A percentile compares a stretch with the other conserved stretches of the same genome.
Evolutionary conservation across 2,329 filamentous ascomycete genomes (phyloP).

Genomic region (Aciculosporium take): DNA sequence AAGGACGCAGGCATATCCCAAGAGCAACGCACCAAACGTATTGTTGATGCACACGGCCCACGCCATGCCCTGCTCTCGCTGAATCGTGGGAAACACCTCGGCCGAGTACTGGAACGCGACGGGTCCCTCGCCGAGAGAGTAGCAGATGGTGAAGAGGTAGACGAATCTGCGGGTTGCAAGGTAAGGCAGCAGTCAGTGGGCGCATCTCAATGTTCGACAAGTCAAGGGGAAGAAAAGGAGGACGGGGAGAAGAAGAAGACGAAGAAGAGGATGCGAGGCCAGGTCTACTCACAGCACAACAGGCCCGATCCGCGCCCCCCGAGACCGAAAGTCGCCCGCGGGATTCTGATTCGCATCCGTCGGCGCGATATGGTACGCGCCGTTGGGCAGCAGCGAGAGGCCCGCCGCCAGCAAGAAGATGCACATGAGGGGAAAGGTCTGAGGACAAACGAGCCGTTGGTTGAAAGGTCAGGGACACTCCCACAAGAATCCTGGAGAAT

Average conservation of each 20-base stretch:
- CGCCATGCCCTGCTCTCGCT: conserved; percentile 53
- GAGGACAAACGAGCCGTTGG: fast-evolving
- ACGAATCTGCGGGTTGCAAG: conserved; percentile 11
- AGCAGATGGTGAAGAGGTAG: conserved; percentile 16
- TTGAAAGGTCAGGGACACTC: not conserved
- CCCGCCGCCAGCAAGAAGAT: conserved; percentile 15
- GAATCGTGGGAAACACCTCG: conserved; percentile 52
- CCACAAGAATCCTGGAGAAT: not conserved
- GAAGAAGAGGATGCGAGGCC: fast-evolving
- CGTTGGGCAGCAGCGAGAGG: conserved; percentile 11
- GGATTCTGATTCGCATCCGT: conserved; percentile 7
- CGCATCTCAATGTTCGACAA: too few species aligned
- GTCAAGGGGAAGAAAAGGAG: too few species aligned
- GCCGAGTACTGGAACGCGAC: conserved; percentile 51
- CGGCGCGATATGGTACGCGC: conserved; percentile 9
- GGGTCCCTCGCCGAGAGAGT: conserved; percentile 38
- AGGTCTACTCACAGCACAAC: conserved; percentile 8
- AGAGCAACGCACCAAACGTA: conserved; percentile 11
- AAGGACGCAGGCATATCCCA: too few species aligned
- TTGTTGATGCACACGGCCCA: conserved; percentile 36
- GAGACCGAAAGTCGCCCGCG: conserved; percentile 7
- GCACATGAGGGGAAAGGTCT: conserved; percentile 16
- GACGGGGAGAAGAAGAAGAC: too few species aligned
- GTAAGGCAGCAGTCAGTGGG: not conserved
- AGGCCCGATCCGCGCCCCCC: conserved; percentile 10